phyloP scores from a whole-genome alignment of 495 filamentous ascomycete species.

The Pseudomonodictys pantanalensis region DNA sequence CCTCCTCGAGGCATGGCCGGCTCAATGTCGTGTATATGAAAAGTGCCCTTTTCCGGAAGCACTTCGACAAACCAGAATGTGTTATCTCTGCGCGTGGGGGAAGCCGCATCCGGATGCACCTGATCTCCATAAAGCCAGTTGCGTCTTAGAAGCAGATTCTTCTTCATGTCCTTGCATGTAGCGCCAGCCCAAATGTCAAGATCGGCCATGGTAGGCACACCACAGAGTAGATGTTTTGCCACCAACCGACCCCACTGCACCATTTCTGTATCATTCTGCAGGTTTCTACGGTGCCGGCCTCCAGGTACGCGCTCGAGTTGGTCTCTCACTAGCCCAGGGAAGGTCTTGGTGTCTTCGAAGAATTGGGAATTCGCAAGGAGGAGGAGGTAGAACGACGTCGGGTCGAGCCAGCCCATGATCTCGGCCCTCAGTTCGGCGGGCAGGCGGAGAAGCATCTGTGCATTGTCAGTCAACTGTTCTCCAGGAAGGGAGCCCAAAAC shows the following conservation, averaged over 20 bases:
- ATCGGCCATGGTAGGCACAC: conserved; percentile 12
- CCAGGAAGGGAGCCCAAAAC: background rate
- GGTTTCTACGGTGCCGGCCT: background rate
- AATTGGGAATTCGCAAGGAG: conserved; percentile 20
- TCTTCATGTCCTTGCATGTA: conserved; percentile 4
- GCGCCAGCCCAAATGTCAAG: background rate
- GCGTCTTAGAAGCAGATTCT: background rate
- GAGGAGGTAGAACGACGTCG: conserved; percentile 25
- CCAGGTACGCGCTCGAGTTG: conserved; percentile 22
- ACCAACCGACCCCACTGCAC: conserved; percentile 5
- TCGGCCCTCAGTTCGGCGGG: conserved; percentile 22
- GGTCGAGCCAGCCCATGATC: conserved; percentile 21
- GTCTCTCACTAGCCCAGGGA: conserved; percentile 12
- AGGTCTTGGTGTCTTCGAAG: conserved; percentile 21
- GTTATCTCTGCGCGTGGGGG: no score
- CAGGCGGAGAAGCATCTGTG: conserved; percentile 1
- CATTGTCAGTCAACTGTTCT: background rate
- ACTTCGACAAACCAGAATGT: no score
- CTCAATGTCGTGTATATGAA: no score
- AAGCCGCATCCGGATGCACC: no score
- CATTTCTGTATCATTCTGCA: background rate
- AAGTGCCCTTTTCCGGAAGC: no score
- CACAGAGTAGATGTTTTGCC: conserved; percentile 15
- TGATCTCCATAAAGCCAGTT: background rate
- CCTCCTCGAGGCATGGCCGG: no score